These are phyloP conservation scores for Penicillium pancosmium DNA, from an alignment of 495 filamentous ascomycete genomes.

Conservation along the genomic window DNA sequence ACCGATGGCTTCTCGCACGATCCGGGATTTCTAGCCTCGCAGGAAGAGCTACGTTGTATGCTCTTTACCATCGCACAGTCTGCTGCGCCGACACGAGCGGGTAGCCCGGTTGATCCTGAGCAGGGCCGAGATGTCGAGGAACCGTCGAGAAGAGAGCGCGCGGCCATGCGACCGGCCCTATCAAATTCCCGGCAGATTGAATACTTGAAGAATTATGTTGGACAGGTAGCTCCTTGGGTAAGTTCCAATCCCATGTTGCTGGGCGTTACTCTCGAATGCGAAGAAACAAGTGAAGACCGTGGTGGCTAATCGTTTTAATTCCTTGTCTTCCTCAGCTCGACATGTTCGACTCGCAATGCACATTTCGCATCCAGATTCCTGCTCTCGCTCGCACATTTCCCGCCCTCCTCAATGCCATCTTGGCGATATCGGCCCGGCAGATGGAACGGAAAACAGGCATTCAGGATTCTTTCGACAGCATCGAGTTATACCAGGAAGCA, in stretches of 20 bases:
- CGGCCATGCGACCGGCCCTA: slow-evolving; percentile 23
- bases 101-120: slow-evolving; percentile 20
- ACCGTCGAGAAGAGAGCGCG: slow-evolving; percentile 2
- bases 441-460: slow-evolving; percentile 44
- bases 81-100: slow-evolving; percentile 32
- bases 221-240: slow-evolving; percentile 48
- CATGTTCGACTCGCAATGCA: slow-evolving; percentile 51
- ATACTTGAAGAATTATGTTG: slow-evolving; percentile 50
- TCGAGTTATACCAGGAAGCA: slow-evolving; percentile 50
- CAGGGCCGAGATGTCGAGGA: slow-evolving; percentile 8
- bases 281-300: neutral
- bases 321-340: slow-evolving; percentile 39
- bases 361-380: slow-evolving; percentile 45
- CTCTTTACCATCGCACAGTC: slow-evolving; percentile 41
- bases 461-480: slow-evolving; percentile 40
- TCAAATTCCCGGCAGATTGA: slow-evolving; percentile 33
- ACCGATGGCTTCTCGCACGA: slow-evolving; percentile 42
- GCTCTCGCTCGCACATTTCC: slow-evolving; percentile 41
- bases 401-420: slow-evolving; percentile 42
- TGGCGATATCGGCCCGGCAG: slow-evolving; percentile 47
- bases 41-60: slow-evolving; percentile 42
- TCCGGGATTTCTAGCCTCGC: slow-evolving; percentile 40
- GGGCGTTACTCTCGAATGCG: neutral
- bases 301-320: slow-evolving; percentile 2
- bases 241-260: neutral